phyloP scores from a whole-genome alignment of 169 alveolate genomes.

The Theileria sp. region DNA sequence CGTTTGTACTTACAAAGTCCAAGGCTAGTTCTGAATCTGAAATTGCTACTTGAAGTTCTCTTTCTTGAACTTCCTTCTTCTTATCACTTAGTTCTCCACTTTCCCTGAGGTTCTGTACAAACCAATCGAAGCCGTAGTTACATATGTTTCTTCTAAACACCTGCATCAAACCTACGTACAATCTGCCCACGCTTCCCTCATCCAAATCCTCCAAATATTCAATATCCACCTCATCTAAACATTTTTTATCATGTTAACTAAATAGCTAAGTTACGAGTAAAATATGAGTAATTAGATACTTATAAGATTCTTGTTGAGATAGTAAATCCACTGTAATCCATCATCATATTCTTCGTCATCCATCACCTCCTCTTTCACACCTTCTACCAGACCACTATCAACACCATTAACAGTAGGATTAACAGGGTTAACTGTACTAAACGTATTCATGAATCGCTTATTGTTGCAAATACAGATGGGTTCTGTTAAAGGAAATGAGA shows the following conservation, averaged over 20 bases:
- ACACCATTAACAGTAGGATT: neutral
- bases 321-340: conserved; percentile 29
- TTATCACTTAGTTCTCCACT: conserved; percentile 41
- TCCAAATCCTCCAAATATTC: conserved; percentile 30
- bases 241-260: neutral
- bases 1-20: conserved; percentile 44
- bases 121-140: conserved; percentile 29
- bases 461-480: conserved; percentile 48
- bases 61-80: conserved; percentile 45
- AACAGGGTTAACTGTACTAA: neutral
- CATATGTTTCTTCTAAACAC: conserved; percentile 15
- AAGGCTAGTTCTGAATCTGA: conserved; percentile 39
- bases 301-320: conserved; percentile 17
- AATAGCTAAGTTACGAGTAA: neutral
- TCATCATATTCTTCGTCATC: conserved; percentile 25
- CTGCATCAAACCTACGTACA: conserved; percentile 28
- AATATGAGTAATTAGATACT: neutral
- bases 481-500: conserved; percentile 21
- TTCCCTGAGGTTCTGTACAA: conserved; percentile 22
- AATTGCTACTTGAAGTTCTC: conserved; percentile 38
- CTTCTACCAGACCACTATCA: neutral
- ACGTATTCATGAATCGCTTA: neutral
- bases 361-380: neutral
- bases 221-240: conserved; percentile 19
- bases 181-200: conserved; percentile 9